Evolutionary conservation across 2,329 filamentous ascomycete species (phyloP).

Genomic region (Pseudogymnoascus sp.): DNA sequence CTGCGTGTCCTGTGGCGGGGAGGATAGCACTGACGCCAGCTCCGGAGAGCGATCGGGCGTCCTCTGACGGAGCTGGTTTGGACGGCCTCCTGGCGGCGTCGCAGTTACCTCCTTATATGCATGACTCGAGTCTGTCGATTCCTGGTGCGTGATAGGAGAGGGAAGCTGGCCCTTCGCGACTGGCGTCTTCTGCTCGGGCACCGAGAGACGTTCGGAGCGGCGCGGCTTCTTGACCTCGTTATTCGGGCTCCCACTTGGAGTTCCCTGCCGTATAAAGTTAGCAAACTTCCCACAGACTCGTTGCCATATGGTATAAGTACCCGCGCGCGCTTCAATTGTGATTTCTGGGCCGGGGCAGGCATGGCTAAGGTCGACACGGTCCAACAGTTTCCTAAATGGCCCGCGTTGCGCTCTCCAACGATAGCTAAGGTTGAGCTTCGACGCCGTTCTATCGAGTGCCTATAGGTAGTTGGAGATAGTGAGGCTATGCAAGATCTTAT

Average conservation of each 20-base stretch:
- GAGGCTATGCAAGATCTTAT: slow-evolving; percentile 1
- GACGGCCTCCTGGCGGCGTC: slow-evolving; percentile 55
- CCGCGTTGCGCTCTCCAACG: neutral
- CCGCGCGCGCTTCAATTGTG: slow-evolving; percentile 73
- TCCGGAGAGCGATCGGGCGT: slow-evolving; percentile 37
- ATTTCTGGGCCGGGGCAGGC: slow-evolving; percentile 59
- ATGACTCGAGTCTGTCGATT: slow-evolving; percentile 50
- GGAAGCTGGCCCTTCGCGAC: slow-evolving; percentile 62
- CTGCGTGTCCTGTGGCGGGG: slow-evolving; percentile 69
- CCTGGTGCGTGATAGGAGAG: slow-evolving; percentile 67
- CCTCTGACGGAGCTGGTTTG: slow-evolving; percentile 41
- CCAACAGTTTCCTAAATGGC: neutral
- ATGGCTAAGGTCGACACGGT: slow-evolving; percentile 13
- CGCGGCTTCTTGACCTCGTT: slow-evolving; percentile 65
- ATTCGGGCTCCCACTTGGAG: slow-evolving; percentile 19
- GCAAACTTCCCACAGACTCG: slow-evolving; percentile 16
- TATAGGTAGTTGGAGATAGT: neutral
- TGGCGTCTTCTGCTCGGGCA: slow-evolving; percentile 48
- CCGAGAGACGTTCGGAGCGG: slow-evolving; percentile 63
- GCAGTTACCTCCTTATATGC: slow-evolving; percentile 59
- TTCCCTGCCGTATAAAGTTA: slow-evolving; percentile 17
- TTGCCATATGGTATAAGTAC: slow-evolving; percentile 41
- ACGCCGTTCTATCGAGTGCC: neutral
- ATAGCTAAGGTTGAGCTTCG: slow-evolving; percentile 1
- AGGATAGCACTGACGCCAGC: slow-evolving; percentile 26